phyloP scores from a whole-genome alignment of 1,284 basidiomycete genomes.

The Ganoderma lucidum region DNA sequence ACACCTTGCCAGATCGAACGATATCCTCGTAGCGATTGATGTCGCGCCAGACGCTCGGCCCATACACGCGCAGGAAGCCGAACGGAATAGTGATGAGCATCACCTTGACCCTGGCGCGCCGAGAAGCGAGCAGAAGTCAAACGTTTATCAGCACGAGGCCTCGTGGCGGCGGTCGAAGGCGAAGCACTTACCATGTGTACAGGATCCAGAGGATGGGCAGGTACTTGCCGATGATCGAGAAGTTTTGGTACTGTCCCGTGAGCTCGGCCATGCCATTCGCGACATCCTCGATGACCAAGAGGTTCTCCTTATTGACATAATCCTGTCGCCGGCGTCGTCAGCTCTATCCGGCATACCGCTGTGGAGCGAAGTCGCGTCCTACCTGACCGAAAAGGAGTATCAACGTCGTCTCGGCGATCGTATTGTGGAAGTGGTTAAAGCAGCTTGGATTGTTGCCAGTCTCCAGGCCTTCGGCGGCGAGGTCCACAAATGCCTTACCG shows the following conservation, averaged over 20 bases:
- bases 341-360: background rate
- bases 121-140: slow-evolving; percentile 15
- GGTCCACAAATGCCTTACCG: slow-evolving; percentile 28
- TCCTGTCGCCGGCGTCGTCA: slow-evolving; percentile 29
- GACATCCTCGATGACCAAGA: slow-evolving; percentile 40
- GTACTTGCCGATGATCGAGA: slow-evolving; percentile 36
- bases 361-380: background rate
- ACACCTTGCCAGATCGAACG: slow-evolving; percentile 24
- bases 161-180: background rate
- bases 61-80: slow-evolving; percentile 34
- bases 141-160: slow-evolving; percentile 19
- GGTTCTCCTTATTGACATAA: slow-evolving; percentile 38
- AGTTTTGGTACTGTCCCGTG: slow-evolving; percentile 44
- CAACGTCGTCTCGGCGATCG: slow-evolving; percentile 42
- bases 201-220: slow-evolving; percentile 40
- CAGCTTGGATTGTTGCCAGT: slow-evolving; percentile 26
- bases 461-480: slow-evolving; percentile 25
- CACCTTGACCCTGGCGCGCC: slow-evolving; percentile 33
- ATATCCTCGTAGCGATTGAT: slow-evolving; percentile 33
- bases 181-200: slow-evolving; percentile 38
- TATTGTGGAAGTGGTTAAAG: slow-evolving; percentile 33
- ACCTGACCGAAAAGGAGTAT: slow-evolving; percentile 44
- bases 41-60: slow-evolving; percentile 35
- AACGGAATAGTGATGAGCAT: slow-evolving; percentile 35
- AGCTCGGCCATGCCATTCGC: slow-evolving; percentile 45